These are phyloP conservation scores for Kuraishia molischiana DNA, from an alignment of 805 yeast species.

Conservation along the genomic window DNA sequence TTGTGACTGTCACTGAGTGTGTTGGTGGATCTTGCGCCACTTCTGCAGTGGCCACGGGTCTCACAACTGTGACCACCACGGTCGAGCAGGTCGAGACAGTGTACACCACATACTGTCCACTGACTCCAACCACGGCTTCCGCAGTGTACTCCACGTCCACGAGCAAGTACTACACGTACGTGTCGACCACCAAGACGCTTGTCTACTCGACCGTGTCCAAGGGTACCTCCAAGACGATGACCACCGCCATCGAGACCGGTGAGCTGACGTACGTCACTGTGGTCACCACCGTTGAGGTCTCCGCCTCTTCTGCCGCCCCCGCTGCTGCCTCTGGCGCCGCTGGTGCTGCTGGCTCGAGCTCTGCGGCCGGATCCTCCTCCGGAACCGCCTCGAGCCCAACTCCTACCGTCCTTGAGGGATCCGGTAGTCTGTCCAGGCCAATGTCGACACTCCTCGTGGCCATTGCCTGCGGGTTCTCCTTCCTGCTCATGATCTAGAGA, in stretches of 20 bases:
- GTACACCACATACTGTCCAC: background rate
- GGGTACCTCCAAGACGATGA: background rate
- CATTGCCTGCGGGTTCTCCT: background rate
- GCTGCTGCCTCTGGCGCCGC: slow-evolving; percentile 11
- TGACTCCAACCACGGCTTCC: background rate
- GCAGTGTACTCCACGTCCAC: background rate
- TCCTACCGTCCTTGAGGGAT: background rate
- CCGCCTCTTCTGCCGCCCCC: slow-evolving; percentile 11
- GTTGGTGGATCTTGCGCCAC: background rate
- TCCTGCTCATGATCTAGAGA: background rate
- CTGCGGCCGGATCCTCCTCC: background rate
- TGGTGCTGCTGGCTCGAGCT: background rate
- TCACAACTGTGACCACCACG: slow-evolving; percentile 4
- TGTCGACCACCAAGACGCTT: background rate
- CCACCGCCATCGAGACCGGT: background rate
- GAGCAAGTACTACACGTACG: background rate
- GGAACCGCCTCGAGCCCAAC: background rate
- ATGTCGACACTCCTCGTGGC: background rate
- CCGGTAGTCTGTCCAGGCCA: background rate
- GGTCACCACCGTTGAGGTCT: background rate
- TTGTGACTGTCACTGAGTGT: background rate
- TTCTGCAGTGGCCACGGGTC: background rate
- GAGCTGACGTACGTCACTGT: background rate
- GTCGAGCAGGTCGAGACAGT: slow-evolving; percentile 10
- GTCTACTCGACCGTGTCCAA: background rate